Conservation (phyloP, 2,329 filamentous ascomycete species). For the Monosporascus ibericus region DNA sequence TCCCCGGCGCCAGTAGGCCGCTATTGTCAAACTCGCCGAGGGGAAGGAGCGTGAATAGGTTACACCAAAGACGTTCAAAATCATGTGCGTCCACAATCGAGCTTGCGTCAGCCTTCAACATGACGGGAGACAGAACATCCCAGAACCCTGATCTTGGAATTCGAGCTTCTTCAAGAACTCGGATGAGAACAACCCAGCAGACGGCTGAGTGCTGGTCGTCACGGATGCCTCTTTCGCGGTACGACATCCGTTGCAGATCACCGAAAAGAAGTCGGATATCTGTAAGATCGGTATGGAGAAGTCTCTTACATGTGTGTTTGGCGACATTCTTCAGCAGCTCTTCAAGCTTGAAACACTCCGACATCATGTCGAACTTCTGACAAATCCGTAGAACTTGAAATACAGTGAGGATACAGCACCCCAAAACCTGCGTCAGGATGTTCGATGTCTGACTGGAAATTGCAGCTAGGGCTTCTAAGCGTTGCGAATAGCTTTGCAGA, state of each 20-base stretch:
- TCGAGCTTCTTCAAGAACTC: conserved; percentile 41
- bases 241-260: conserved; percentile 37
- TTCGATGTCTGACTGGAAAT: conserved; percentile 15
- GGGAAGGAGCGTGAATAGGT: conserved; percentile 55
- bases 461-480: conserved; percentile 22
- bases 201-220: conserved; percentile 38
- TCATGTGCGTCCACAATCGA: conserved; percentile 35
- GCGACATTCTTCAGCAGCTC: conserved; percentile 39
- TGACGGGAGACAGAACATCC: conserved; percentile 45
- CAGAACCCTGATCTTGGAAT: conserved; percentile 54
- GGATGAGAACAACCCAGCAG: conserved; percentile 55
- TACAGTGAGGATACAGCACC: conserved; percentile 30
- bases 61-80: conserved; percentile 53
- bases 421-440: conserved; percentile 30
- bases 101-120: conserved; percentile 30
- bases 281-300: conserved; percentile 37
- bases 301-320: conserved; percentile 29
- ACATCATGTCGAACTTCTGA: conserved; percentile 25
- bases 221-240: conserved; percentile 47
- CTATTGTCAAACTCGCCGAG: conserved; percentile 52
- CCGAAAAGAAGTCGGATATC: conserved; percentile 41
- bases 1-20: conserved; percentile 40
- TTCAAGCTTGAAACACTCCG: conserved; percentile 41
- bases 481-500: conserved; percentile 33
- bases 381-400: conserved; percentile 38